A percentile compares a stretch with the other conserved stretches of the same genome.
Evolutionary conservation across 139 green algal species (phyloP).

Genomic region (Closterium sp.): DNA sequence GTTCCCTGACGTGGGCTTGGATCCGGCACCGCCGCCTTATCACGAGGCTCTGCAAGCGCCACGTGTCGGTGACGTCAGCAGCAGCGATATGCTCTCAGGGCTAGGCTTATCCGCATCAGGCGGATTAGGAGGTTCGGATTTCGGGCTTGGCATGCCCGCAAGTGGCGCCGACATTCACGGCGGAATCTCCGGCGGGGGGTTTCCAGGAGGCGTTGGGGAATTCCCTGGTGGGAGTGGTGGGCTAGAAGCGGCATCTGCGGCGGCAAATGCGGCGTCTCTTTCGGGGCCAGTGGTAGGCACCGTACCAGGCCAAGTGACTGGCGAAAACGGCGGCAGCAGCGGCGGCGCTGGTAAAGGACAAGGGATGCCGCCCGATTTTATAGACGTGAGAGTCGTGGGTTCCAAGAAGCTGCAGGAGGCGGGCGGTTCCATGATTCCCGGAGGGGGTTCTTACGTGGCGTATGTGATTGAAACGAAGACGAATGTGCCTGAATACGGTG

Average conservation of each 20-base stretch:
- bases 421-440: slow-evolving; percentile 13
- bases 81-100: neutral
- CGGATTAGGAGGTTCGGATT: neutral
- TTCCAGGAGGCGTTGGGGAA: too few species aligned
- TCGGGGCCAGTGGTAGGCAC: too few species aligned
- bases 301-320: neutral
- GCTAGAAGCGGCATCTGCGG: neutral
- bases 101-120: neutral
- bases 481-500: slow-evolving; percentile 26
- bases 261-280: neutral
- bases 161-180: neutral
- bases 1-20: neutral
- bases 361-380: neutral
- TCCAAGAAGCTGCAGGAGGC: slow-evolving; percentile 27
- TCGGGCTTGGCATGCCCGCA: neutral
- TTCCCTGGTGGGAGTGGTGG: neutral
- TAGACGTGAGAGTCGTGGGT: slow-evolving; percentile 26
- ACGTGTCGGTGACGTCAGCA: neutral
- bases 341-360: neutral
- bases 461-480: slow-evolving; percentile 36
- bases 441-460: slow-evolving; percentile 28
- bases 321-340: neutral
- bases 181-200: neutral
- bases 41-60: neutral
- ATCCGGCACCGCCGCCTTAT: neutral